Percentiles rank a stretch among this genome's conserved stretches.
Evolutionary conservation across 768 basidiomycete genomes (phyloP).

Genomic region (Leucocoprinus leucothites): DNA sequence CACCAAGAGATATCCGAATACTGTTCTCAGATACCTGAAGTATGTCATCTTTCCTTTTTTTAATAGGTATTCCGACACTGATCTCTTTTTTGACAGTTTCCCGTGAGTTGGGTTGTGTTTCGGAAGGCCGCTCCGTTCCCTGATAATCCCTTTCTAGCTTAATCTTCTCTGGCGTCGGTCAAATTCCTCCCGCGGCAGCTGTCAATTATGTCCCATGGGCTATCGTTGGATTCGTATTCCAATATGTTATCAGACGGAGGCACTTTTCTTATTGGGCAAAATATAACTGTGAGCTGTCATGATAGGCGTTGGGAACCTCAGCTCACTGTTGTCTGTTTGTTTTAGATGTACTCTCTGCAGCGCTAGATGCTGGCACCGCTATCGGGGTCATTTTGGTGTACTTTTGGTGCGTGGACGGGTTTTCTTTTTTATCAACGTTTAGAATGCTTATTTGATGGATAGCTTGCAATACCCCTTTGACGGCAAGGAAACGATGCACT

Average conservation of each 20-base stretch:
- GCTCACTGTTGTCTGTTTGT: background rate
- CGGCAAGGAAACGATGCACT: constrained; percentile 33
- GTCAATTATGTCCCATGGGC: constrained; percentile 85
- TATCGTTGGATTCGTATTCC: constrained; percentile 73
- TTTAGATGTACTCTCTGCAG: constrained; percentile 70
- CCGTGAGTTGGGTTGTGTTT: constrained; percentile 32
- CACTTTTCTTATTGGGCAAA: constrained; percentile 76
- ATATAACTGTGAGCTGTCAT: constrained; percentile 59
- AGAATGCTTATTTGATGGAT: background rate
- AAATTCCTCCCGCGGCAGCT: constrained; percentile 81
- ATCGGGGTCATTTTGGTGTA: constrained; percentile 65
- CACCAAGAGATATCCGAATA: constrained; percentile 60
- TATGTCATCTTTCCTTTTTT: constrained; percentile 26
- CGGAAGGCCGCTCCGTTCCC: background rate
- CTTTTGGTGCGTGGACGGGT: constrained; percentile 49
- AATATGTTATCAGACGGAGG: constrained; percentile 62
- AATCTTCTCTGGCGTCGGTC: constrained; percentile 63
- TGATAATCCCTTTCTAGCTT: constrained; percentile 33
- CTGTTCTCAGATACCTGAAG: constrained; percentile 66
- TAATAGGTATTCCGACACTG: too few relatives aligned
- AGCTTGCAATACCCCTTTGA: constrained; percentile 45
- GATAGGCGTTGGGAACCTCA: background rate
- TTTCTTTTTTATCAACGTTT: background rate
- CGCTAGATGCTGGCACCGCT: constrained; percentile 71
- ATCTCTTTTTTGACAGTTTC: constrained; percentile 30